These are phyloP conservation scores for Phaffomyces opuntiae DNA, from an alignment of 805 yeast genomes.

Conservation along the genomic window DNA sequence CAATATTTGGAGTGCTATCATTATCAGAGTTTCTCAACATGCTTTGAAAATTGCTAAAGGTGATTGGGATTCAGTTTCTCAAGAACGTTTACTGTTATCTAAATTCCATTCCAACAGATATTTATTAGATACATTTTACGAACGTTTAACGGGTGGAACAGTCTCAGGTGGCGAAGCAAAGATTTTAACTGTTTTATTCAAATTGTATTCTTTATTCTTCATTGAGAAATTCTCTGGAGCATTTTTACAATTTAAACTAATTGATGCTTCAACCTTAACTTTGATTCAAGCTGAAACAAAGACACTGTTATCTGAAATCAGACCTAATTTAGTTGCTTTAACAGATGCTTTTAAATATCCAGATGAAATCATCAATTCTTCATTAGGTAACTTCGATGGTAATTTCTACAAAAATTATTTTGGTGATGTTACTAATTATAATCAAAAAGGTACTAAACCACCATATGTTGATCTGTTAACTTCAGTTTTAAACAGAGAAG, in stretches of 20 bases:
- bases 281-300: slow-evolving; percentile 37
- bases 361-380: slow-evolving; percentile 75
- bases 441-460: slow-evolving; percentile 41
- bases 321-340: slow-evolving; percentile 68
- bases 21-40: slow-evolving; percentile 25
- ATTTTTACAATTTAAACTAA: slow-evolving; percentile 58
- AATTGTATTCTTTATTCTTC: slow-evolving; percentile 55
- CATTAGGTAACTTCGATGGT: slow-evolving; percentile 77
- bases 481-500: slow-evolving; percentile 32
- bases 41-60: slow-evolving; percentile 26
- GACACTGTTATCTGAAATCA: slow-evolving; percentile 39
- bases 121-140: slow-evolving; percentile 26
- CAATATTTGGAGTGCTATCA: slow-evolving; percentile 29
- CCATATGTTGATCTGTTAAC: slow-evolving; percentile 39
- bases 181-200: slow-evolving; percentile 47
- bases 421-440: slow-evolving; percentile 45
- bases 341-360: slow-evolving; percentile 81
- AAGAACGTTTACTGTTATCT: slow-evolving; percentile 31
- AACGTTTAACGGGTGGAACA: slow-evolving; percentile 18
- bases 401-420: slow-evolving; percentile 78
- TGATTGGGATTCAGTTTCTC: slow-evolving; percentile 30
- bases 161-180: slow-evolving; percentile 32
- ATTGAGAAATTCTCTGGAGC: slow-evolving; percentile 66
- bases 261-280: slow-evolving; percentile 43
- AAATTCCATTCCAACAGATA: slow-evolving; percentile 35